phyloP scores from a whole-genome alignment of 345 rosid genomes.

The Lagerstroemia speciosa region DNA sequence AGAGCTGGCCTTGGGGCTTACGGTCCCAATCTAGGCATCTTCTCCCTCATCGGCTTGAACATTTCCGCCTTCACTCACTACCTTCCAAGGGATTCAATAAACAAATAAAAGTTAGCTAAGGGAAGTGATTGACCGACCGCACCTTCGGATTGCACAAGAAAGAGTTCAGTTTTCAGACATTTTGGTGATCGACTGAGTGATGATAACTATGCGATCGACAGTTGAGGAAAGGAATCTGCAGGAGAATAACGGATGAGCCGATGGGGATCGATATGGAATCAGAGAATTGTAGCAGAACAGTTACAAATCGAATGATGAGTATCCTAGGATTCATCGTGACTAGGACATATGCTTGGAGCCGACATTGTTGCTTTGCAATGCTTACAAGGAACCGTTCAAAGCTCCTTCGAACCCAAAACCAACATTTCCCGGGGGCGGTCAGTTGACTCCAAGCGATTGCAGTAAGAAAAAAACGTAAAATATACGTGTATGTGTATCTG shows the following conservation, averaged over 20 bases:
- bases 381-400: no score
- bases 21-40: constrained; percentile 1
- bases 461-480: not conserved
- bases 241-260: not conserved
- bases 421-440: not conserved
- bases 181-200: not conserved
- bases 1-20: not conserved
- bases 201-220: not conserved
- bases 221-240: not conserved
- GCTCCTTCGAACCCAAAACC: no score
- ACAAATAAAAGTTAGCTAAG: not conserved
- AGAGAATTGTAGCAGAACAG: no score
- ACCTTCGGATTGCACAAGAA: not conserved
- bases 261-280: not conserved
- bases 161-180: not conserved
- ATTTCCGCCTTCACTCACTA: constrained; percentile 3
- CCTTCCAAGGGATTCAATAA: not conserved
- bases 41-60: not conserved
- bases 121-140: not conserved
- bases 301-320: not conserved
- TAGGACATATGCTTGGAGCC: constrained; percentile 4
- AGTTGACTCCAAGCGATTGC: not conserved
- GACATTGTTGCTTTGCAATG: not conserved
- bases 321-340: constrained; percentile 1
- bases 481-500: not conserved